phyloP scores from a whole-genome alignment of 2,329 filamentous ascomycete genomes.

The Neopestalotiopsis rosae region DNA sequence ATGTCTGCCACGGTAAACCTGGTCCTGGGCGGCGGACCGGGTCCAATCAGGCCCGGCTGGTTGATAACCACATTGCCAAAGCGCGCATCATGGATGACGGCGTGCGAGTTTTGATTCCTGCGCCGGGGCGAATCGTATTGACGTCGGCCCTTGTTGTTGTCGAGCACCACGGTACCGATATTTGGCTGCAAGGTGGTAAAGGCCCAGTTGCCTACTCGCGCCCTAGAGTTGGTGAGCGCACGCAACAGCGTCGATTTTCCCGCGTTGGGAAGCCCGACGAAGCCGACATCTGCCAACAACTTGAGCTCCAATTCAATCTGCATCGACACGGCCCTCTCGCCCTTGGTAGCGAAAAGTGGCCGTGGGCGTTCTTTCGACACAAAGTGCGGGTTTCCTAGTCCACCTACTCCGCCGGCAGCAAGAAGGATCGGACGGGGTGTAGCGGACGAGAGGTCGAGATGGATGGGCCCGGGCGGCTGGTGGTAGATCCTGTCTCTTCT shows the following conservation, averaged over 20 bases:
- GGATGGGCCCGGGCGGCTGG: constrained; percentile 76
- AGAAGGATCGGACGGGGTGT: constrained; percentile 86
- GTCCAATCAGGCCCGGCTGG: constrained; percentile 30
- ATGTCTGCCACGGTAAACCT: constrained; percentile 96
- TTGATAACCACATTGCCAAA: constrained; percentile 36
- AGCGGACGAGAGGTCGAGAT: constrained; percentile 74
- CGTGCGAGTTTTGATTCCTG: constrained; percentile 41
- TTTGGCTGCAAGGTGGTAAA: constrained; percentile 96
- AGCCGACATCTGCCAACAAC: constrained; percentile 90
- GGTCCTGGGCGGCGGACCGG: constrained; percentile 64
- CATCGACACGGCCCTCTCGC: constrained; percentile 79
- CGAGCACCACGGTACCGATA: constrained; percentile 93
- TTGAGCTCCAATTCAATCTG: constrained; percentile 90
- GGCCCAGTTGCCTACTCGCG: constrained; percentile 91
- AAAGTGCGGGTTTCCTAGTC: constrained; percentile 93
- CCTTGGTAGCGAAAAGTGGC: constrained; percentile 88
- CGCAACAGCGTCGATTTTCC: constrained; percentile 93
- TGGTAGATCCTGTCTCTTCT: constrained; percentile 60
- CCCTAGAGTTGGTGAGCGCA: constrained; percentile 85
- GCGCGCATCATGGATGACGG: constrained; percentile 39
- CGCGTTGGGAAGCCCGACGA: constrained; percentile 94
- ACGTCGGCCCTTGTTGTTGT: constrained; percentile 82
- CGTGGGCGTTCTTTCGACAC: constrained; percentile 74
- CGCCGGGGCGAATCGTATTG: constrained; percentile 42
- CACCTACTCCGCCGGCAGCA: constrained; percentile 85